Conservation (phyloP, 305 asterid species). For the Caryopteris hybrid region DNA sequence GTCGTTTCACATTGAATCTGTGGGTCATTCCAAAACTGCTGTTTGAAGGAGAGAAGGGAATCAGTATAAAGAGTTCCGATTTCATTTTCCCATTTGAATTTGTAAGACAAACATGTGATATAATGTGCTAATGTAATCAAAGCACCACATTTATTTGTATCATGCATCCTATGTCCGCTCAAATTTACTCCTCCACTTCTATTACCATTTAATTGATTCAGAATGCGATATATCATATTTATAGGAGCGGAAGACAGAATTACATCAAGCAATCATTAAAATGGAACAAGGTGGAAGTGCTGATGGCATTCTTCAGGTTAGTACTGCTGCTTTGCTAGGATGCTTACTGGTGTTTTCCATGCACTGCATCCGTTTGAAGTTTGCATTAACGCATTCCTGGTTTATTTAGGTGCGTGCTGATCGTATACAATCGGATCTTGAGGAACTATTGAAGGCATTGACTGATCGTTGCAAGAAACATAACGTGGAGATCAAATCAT, state of each 20-base stretch:
- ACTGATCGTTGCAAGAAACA: slow-evolving; percentile 86
- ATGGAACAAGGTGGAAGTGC: slow-evolving; percentile 99
- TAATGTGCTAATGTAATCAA: not conserved
- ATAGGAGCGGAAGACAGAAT: slow-evolving; percentile 88
- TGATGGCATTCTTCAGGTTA: slow-evolving; percentile 98
- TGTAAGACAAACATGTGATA: not conserved
- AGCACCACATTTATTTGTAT: slow-evolving; percentile 6
- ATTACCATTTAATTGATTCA: slow-evolving; percentile 21
- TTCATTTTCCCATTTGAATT: slow-evolving; percentile 1
- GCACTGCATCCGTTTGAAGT: not conserved
- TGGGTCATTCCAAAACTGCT: not conserved
- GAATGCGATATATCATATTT: slow-evolving; percentile 26
- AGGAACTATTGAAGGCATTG: slow-evolving; percentile 86
- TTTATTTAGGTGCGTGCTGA: slow-evolving; percentile 87
- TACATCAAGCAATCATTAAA: slow-evolving; percentile 83
- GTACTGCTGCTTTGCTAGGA: slow-evolving; percentile 14
- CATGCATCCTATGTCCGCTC: not conserved
- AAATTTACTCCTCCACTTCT: slow-evolving; percentile 10
- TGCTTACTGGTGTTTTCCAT: slow-evolving; percentile 10
- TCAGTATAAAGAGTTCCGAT: not conserved
- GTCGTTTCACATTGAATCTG: not conserved
- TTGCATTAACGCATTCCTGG: slow-evolving; percentile 22
- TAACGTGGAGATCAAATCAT: slow-evolving; percentile 54
- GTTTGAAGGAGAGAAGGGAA: not conserved
- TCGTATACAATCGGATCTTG: slow-evolving; percentile 95